Evolutionary conservation across 176 grass and related monocot species (phyloP), one percentile per base, ranked within the genome.

Genomic region (Eleusine indica): DNA sequence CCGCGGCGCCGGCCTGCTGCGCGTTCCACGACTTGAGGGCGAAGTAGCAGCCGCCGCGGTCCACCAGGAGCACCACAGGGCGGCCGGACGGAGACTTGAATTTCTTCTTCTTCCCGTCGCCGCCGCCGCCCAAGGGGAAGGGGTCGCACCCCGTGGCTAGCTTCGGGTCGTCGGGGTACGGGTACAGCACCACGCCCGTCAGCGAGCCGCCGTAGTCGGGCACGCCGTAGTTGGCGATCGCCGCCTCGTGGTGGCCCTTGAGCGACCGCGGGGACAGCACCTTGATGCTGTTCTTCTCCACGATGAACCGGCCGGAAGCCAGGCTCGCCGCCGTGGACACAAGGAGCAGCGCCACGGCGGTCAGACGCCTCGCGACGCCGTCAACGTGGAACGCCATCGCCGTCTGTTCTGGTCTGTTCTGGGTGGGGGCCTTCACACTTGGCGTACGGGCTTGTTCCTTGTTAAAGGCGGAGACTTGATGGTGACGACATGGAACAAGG

Each of bases 21-120:
- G 91, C 93, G 84, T 98, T 64, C 96, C 96, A 98, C 90, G 96
- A 83, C 89, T 98, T 98, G 75, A 91, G 80, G 22, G 93, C 93
- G 84, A 98, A 95, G 91, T 90, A 98, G 88, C 96, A 98, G 12
- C 90, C 96, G 6, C 96, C 96, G 19, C 96, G 96, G 85, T 98
- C 96, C 64, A 98, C 75, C 21, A 98, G 92, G n/a, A 95, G 96
- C 39, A 98, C 74, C 32, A 98, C 91, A 0, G 96, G 86, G 0
- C 96, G 84, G 2, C 86, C 71, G 0, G 91, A 93, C 41, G 66
- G 80, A 4, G 96, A 95, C 81, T 69, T 79, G 80, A 98, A 87
- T 37, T 68, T 10, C 2, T 19, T 48, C 3, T 58, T 58, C 32
- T 35, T 35, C 32, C 32, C 32, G 32, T 35, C 32, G 56, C 11